Evolutionary conservation across 2,329 filamentous ascomycete species (phyloP), one percentile per base, ranked within the genome.

Genomic region (Neurospora sp.): DNA sequence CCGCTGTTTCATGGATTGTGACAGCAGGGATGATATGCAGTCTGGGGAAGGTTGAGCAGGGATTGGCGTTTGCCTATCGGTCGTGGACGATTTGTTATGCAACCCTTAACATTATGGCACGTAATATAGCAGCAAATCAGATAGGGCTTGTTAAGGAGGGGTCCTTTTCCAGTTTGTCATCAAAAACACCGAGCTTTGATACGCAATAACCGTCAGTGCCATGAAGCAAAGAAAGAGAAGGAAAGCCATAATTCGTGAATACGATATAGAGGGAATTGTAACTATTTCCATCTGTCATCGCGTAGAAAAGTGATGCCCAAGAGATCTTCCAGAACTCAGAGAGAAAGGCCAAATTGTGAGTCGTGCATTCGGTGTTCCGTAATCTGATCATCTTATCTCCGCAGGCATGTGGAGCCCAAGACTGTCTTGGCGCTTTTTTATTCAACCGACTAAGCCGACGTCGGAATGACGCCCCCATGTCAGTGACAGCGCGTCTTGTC

Each of bases 361-460:
- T 33, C 52, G 23, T 67, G 28, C 9, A 40, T 46, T 66, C 23
- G 58, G 72, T 73, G 72, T 66, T 74, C 73, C 74, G 73, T 74
- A 74, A 74, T 76, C 74, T 73, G 73, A 73, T 73, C 66, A 76
- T 75, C 75, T 76, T 74, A 76, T 76, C 75, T 74, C 75, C 75
- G 74, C 72, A 33, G 69, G 69, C 6, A 28, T 69, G 71, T 71
- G 70, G 70, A 58, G 62, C 66, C 9, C 43, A 40, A 28, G 19
- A 36, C 38, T 42, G 23, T 62, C 52, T 62, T 62, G 52, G 52
- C 52, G 3, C 13, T 62, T 15, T 62, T 62, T 52, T 17, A 17
- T 62, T 23, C 15, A 66, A 36, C 46, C 71, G 70, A 67, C 68
- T n/a, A 7, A 70, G 70, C 74, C 74, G 75, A 73, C 72, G 69